Base-by-base conservation (phyloP, 2,329 filamentous ascomycete genomes). In the Cercospora zeina region DNA sequence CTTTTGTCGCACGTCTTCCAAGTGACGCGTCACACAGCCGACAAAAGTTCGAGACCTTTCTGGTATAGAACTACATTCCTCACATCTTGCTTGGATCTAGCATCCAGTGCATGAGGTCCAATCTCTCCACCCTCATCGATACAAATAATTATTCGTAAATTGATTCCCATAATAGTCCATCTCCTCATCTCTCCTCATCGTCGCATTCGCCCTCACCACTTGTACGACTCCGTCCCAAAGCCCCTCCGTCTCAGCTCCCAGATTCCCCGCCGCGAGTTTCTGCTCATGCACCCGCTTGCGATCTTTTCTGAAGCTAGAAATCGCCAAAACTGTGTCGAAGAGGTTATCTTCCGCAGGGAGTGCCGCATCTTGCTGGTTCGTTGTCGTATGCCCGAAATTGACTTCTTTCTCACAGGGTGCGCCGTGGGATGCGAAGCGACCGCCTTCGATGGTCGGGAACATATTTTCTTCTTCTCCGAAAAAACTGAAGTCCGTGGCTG, bases 171-270 rank as follows among this genome's bases (percentile, higher is more conserved):
- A 73, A 50, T 74, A 74, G 62, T 74, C 73, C 61, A 69, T 54
- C 45, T 74, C 71, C 37, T 74, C 73, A 45, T 73, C 72, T 33
- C 61, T 62, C 10, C 67, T 65, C n/a, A 68, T 56, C 4, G 60
- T 65, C 14, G 45, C 59, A n/a, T 58, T 64, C 14, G 74, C 73
- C n/a, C 83, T 75, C n/a, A 87, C 75, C 31, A 87, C 78, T 58
- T 82, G 83, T 24, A 87, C 79, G 34, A 84, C 77, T 5, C 85
- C 85, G 31, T 81, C 79, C 85, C 85, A 87, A 65, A 84, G 79
- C 0, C 85, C 85, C 60, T 85, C 82, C 0, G 85, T 78, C 13
- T 73, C 71, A 19, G 73, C 72, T 2, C 78, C 71, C 14, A 68
- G 59, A 13, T 74, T 75, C 54, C 70, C 73, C 39, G 69, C 73